These are phyloP conservation scores for Penicillium mononematosum DNA, from an alignment of 495 filamentous ascomycete species.

Conservation along the genomic window DNA sequence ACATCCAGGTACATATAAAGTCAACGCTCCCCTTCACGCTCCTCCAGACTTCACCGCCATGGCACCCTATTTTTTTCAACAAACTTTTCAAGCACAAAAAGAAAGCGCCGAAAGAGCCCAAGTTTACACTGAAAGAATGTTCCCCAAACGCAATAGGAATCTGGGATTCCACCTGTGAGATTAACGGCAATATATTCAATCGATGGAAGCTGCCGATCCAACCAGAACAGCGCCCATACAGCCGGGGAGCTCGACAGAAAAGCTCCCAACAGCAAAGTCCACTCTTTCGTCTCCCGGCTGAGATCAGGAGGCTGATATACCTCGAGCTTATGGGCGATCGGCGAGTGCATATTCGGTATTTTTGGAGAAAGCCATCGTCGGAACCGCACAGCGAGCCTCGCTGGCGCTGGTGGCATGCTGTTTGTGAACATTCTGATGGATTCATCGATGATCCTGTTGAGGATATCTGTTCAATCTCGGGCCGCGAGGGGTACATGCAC, in stretches of 20 bases:
- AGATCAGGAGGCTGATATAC: constrained; percentile 18
- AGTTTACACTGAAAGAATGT: too few species aligned
- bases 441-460: constrained; percentile 3
- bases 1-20: too few species aligned
- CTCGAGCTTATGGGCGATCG: constrained; percentile 21
- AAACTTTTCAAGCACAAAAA: too few species aligned
- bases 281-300: constrained; percentile 15
- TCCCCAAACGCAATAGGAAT: too few species aligned
- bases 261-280: constrained; percentile 7
- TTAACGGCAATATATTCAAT: too few species aligned
- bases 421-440: constrained; percentile 11
- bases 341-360: constrained; percentile 19
- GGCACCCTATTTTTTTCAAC: too few species aligned
- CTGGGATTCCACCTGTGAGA: too few species aligned
- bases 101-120: too few species aligned
- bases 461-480: constrained; percentile 2
- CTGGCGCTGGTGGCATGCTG: constrained; percentile 20
- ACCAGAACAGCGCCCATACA: constrained; percentile 3
- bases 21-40: too few species aligned
- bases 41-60: too few species aligned
- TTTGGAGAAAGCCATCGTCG: constrained; percentile 8
- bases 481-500: constrained; percentile 5
- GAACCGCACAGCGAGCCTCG: constrained; percentile 6
- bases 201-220: constrained; percentile 21
- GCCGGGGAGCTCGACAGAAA: neutral